Conservation (phyloP, 164 flowering plant genomes). For the Magnolia changhungtana region DNA sequence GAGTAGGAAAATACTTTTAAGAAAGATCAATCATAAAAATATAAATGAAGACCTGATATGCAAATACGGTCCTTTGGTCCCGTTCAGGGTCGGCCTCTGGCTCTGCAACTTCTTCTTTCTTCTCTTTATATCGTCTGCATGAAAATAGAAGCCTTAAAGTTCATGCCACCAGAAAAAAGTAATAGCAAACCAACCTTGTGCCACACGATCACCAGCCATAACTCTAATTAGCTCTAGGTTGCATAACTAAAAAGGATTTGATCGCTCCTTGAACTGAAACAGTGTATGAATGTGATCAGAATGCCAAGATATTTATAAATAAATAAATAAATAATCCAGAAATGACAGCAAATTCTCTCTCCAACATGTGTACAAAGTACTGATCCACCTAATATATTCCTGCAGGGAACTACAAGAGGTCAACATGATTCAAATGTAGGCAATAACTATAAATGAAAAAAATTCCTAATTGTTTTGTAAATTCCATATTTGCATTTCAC, state of each 20-base stretch:
- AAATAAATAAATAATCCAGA: not conserved
- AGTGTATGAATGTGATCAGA: not conserved
- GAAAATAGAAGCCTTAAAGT: constrained; percentile 14
- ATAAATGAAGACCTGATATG: constrained; percentile 67
- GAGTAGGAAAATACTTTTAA: not conserved
- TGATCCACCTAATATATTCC: constrained; percentile 39
- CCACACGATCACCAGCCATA: not conserved
- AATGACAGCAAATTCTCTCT: constrained; percentile 34
- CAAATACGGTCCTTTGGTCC: constrained; percentile 97
- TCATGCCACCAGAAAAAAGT: not conserved
- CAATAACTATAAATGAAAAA: not conserved
- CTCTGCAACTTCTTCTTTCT: constrained; percentile 68
- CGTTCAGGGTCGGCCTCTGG: constrained; percentile 96
- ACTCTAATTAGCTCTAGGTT: not conserved
- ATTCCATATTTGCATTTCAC: not conserved
- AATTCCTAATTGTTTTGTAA: not conserved
- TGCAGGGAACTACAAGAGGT: constrained; percentile 59
- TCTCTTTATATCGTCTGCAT: constrained; percentile 78
- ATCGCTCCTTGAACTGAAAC: not conserved
- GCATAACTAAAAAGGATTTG: not conserved
- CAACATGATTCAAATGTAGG: constrained; percentile 22
- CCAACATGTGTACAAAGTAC: constrained; percentile 31
- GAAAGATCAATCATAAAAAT: not conserved
- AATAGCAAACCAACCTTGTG: not conserved
- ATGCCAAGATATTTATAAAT: not conserved